phyloP scores from a whole-genome alignment of 129 eudicot genomes.

The Tagetes patula region DNA sequence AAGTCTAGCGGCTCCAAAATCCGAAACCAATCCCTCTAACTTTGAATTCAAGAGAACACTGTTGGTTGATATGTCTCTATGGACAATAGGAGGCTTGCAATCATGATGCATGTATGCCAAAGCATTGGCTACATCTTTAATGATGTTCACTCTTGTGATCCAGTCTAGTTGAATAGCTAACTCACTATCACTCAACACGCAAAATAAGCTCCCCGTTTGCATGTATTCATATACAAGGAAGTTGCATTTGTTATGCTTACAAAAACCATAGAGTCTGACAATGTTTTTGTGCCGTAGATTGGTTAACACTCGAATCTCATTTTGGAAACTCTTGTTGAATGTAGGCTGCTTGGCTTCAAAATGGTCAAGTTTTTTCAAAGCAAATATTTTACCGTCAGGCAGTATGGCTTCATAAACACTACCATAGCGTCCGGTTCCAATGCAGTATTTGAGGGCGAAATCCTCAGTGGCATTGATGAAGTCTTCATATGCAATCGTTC shows the following conservation, averaged over 20 bases:
- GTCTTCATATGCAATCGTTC: constrained; percentile 35
- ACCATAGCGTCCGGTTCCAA: constrained; percentile 42
- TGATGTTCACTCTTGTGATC: constrained; percentile 38
- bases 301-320: constrained; percentile 28
- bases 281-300: constrained; percentile 35
- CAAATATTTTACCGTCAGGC: constrained; percentile 32
- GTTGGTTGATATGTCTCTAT: constrained; percentile 44
- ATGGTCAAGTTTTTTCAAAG: constrained; percentile 38
- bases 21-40: constrained; percentile 13
- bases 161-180: constrained; percentile 34
- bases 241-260: constrained; percentile 33
- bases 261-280: constrained; percentile 36
- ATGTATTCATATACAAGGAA: constrained; percentile 44
- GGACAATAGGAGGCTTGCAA: constrained; percentile 42
- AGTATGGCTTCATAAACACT: constrained; percentile 37
- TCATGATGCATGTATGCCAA: constrained; percentile 46
- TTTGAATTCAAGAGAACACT: constrained; percentile 34
- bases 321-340: constrained; percentile 30
- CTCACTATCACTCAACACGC: constrained; percentile 11
- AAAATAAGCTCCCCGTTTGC: constrained; percentile 44
- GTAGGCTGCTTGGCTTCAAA: constrained; percentile 29
- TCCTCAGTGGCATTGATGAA: constrained; percentile 39
- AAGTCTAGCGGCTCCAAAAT: constrained; percentile 25
- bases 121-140: constrained; percentile 38
- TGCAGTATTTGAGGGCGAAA: constrained; percentile 40